Conservation (phyloP, 2,329 filamentous ascomycete species). For the Bimuria novae-zelandiae region DNA sequence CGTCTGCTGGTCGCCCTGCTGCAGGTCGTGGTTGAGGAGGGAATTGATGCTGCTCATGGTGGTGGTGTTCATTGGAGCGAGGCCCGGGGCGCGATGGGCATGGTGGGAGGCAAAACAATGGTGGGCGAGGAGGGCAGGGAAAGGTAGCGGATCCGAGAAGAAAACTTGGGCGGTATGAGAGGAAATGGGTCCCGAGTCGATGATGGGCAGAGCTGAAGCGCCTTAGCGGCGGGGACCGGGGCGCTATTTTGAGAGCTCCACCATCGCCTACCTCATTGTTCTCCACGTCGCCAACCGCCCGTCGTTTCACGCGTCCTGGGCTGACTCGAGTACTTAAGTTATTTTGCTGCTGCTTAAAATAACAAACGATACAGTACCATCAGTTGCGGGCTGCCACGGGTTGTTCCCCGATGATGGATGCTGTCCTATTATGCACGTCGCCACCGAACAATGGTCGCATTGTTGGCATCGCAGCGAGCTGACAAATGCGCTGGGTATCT, state of each 20-base stretch:
- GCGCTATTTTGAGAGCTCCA: background rate
- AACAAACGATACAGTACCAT: no score
- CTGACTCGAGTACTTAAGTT: no score
- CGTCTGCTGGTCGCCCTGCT: slow-evolving; percentile 11
- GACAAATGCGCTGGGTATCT: slow-evolving; percentile 5
- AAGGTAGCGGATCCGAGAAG: background rate
- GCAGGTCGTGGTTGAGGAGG: slow-evolving; percentile 41
- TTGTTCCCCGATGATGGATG: no score
- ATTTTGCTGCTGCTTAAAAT: no score
- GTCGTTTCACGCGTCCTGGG: background rate
- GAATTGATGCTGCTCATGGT: slow-evolving; percentile 44
- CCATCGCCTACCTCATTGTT: background rate
- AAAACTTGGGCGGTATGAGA: slow-evolving; percentile 4
- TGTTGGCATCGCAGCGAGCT: slow-evolving; percentile 1
- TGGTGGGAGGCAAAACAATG: slow-evolving; percentile 1
- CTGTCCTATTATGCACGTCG: background rate
- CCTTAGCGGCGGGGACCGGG: slow-evolving; percentile 2
- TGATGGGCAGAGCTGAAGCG: background rate
- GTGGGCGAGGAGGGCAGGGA: background rate
- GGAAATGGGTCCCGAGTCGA: background rate
- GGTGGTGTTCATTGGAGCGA: slow-evolving; percentile 5
- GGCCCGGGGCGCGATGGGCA: background rate
- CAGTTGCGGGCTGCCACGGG: no score
- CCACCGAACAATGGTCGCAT: background rate
- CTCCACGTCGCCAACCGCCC: no score